These are phyloP conservation scores for Zoysia matrella DNA, from an alignment of 202 grass and related monocot genomes.

Conservation along the genomic window DNA sequence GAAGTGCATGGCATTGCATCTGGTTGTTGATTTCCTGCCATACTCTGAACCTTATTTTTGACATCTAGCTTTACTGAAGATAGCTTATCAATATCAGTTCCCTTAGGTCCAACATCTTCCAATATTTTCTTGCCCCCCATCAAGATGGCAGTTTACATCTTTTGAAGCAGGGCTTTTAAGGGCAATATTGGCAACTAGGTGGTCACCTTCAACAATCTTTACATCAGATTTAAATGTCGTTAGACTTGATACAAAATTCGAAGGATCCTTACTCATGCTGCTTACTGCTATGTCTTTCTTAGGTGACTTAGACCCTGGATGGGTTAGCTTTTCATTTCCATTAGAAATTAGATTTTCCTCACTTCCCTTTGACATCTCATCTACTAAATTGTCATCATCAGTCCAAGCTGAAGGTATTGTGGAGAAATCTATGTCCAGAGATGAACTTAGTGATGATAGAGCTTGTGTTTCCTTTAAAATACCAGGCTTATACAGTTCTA, in stretches of 20 bases:
- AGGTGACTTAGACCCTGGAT: constrained; percentile 22
- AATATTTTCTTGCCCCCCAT: constrained; percentile 20
- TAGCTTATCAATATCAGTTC: constrained; percentile 38
- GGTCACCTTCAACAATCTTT: constrained; percentile 39
- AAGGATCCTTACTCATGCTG: constrained; percentile 41
- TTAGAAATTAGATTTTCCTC: constrained; percentile 41
- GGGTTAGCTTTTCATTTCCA: constrained; percentile 31
- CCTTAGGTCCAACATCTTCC: constrained; percentile 35
- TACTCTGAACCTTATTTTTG: too few species aligned
- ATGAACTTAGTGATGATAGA: too few species aligned
- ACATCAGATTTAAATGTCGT: constrained; percentile 47
- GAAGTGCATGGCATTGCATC: too few species aligned
- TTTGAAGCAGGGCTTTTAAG: constrained; percentile 32
- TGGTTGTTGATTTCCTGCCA: too few species aligned
- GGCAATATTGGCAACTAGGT: background rate
- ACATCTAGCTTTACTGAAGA: too few species aligned
- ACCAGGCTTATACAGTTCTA: too few species aligned
- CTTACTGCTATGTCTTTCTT: constrained; percentile 37
- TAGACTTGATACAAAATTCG: background rate
- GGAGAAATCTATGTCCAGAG: too few species aligned
- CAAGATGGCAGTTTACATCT: constrained; percentile 22
- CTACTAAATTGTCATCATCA: constrained; percentile 63
- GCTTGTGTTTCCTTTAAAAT: too few species aligned
- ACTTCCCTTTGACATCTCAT: constrained; percentile 39
- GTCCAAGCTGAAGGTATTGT: constrained; percentile 80